These are phyloP conservation scores for Aspergillus felis DNA, from an alignment of 2,329 filamentous ascomycete genomes.

Conservation along the genomic window DNA sequence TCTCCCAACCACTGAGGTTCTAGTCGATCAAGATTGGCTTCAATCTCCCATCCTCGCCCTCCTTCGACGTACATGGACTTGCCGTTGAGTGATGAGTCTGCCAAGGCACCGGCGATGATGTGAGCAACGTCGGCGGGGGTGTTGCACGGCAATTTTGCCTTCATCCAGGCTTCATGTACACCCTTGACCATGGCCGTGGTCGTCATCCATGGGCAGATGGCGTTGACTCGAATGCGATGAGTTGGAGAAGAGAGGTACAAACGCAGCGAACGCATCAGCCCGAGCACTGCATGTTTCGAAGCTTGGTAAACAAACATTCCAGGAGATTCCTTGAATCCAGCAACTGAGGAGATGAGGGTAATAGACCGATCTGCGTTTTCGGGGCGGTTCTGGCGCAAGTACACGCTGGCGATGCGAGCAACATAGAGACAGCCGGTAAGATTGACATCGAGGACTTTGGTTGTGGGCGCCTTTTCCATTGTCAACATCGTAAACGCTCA, in stretches of 20 bases:
- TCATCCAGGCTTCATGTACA: constrained; percentile 33
- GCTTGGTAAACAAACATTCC: constrained; percentile 47
- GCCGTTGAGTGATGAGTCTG: constrained; percentile 36
- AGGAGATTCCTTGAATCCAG: constrained; percentile 48
- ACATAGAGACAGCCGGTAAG: constrained; percentile 47
- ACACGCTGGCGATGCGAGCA: constrained; percentile 48
- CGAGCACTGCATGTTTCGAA: constrained; percentile 50
- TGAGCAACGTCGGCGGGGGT: constrained; percentile 38
- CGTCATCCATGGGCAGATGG: constrained; percentile 45
- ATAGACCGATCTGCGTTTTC: constrained; percentile 38
- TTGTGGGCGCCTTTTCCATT: constrained; percentile 17
- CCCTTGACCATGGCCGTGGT: constrained; percentile 34
- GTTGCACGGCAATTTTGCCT: constrained; percentile 39
- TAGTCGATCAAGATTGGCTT: constrained; percentile 39
- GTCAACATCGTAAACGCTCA: background rate
- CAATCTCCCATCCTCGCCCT: constrained; percentile 43
- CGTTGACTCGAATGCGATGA: constrained; percentile 42
- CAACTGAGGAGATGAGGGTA: constrained; percentile 44
- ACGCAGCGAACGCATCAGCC: constrained; percentile 46
- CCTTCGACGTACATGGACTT: constrained; percentile 43
- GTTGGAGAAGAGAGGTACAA: constrained; percentile 29
- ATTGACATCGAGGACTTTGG: constrained; percentile 46
- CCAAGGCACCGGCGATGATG: constrained; percentile 36
- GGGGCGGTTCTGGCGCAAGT: constrained; percentile 41
- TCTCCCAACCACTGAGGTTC: constrained; percentile 44